phyloP scores from a whole-genome alignment of 208 protist genomes.

The Crithidia brevicula region DNA sequence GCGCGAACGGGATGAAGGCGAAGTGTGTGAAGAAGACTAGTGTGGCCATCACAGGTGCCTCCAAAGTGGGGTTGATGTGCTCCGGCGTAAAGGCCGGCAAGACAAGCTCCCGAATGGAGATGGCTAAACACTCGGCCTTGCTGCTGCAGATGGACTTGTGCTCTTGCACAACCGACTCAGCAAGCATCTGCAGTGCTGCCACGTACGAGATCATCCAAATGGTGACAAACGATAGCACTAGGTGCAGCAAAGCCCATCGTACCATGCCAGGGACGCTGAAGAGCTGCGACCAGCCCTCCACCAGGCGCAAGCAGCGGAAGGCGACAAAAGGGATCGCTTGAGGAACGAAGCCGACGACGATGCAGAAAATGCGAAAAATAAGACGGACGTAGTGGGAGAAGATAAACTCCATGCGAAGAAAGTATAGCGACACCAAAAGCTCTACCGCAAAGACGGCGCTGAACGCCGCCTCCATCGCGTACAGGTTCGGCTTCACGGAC shows the following conservation, averaged over 20 bases:
- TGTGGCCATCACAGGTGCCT: slow-evolving; percentile 55
- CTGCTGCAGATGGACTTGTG: slow-evolving; percentile 40
- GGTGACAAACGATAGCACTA: slow-evolving; percentile 50
- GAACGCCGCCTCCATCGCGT: slow-evolving; percentile 67
- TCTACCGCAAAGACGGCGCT: slow-evolving; percentile 61
- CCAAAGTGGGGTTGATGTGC: slow-evolving; percentile 42
- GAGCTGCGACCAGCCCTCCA: slow-evolving; percentile 76
- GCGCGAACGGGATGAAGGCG: slow-evolving; percentile 62
- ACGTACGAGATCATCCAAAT: slow-evolving; percentile 84
- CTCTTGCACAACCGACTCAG: neutral
- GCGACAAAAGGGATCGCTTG: slow-evolving; percentile 57
- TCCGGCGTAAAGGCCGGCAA: slow-evolving; percentile 58
- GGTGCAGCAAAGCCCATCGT: slow-evolving; percentile 63
- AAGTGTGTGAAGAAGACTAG: slow-evolving; percentile 67
- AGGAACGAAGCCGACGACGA: slow-evolving; percentile 68
- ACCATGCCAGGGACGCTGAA: slow-evolving; percentile 74
- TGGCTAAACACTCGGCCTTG: slow-evolving; percentile 43
- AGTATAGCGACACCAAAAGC: slow-evolving; percentile 63
- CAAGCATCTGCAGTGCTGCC: slow-evolving; percentile 54
- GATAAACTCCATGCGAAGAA: slow-evolving; percentile 67
- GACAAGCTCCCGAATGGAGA: slow-evolving; percentile 65
- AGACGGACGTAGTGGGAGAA: slow-evolving; percentile 61
- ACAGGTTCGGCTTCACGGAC: slow-evolving; percentile 60
- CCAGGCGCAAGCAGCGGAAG: slow-evolving; percentile 63
- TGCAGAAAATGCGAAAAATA: slow-evolving; percentile 63